Base-by-base conservation (phyloP, 306 rosid genomes). In the Pachyrhizus erosus region DNA sequence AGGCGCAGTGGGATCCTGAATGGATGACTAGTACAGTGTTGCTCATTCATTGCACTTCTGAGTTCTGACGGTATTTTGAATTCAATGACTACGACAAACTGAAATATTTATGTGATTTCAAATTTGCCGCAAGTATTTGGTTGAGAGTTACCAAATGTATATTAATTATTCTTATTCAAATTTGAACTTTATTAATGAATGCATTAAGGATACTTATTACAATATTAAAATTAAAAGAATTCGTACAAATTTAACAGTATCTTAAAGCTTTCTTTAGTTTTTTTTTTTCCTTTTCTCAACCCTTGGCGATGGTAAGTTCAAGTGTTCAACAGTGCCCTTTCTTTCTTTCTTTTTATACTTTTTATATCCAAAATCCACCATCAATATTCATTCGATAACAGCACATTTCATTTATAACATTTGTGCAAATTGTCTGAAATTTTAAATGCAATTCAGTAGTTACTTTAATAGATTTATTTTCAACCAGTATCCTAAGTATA, bases 91-190 rank as follows among this genome's bases (percentile, higher is more conserved):
- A 10, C 4, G 21, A 51, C 40, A 66, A 54, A 17, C 31, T 43
- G 9, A 9, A 70, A 27, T 29, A 80, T 58, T 72, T 73, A 80
- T 49, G 31, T 9, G 7, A 80, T 72, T 72, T 70, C 76, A 79
- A 69, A 79, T 70, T 66, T 66, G 75, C 65, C 42, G 27, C 70
- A 26, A 51, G 9, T n/a, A 9, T 79, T 67, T 79, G 57, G 69
- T 49, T 68, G 43, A 66, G 43, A 52, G 14, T 51, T 67, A 23
- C 8, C 40, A 20, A 5, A 4, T 13, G 9, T 17, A 1, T 65
- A 66, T 66, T 39, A 24, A 57, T 39, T 10, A 3, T 37, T 37
- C 34, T 13, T 74, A 37, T 74, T 54, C 51, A 52, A 34, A n/a
- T 17, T 34, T 66, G 24, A 34, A 33, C n/a, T 12, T 65, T 34